These are phyloP conservation scores for Sporothrix mexicana DNA, from an alignment of 2,329 filamentous ascomycete genomes.

Conservation along the genomic window DNA sequence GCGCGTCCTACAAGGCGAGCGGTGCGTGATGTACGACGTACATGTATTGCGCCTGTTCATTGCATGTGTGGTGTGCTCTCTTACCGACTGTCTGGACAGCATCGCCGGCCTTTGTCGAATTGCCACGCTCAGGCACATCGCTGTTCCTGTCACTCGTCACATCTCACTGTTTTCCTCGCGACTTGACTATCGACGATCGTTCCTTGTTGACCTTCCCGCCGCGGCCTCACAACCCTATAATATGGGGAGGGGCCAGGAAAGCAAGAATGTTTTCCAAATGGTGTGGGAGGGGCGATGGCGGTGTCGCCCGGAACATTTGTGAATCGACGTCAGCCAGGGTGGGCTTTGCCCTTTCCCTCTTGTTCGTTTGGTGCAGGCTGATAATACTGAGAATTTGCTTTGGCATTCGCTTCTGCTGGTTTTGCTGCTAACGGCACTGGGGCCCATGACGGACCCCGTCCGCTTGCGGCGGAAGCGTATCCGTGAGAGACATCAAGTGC, in stretches of 20 bases:
- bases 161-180: constrained; percentile 28
- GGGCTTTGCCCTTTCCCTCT: not conserved
- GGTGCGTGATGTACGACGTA: constrained; percentile 14
- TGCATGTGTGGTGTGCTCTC: not conserved
- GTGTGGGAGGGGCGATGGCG: constrained; percentile 14
- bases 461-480: constrained; percentile 24
- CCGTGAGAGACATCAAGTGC: constrained; percentile 4
- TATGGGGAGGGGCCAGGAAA: constrained; percentile 17
- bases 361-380: not conserved
- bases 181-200: constrained; percentile 27
- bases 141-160: constrained; percentile 28
- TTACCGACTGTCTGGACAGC: constrained; percentile 25
- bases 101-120: not conserved
- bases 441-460: not conserved
- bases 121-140: not conserved
- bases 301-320: not conserved
- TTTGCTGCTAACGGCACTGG: constrained; percentile 23
- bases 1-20: constrained; percentile 24
- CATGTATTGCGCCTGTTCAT: not conserved
- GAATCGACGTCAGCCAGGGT: not conserved
- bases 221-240: constrained; percentile 23
- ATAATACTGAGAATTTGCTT: too few relatives aligned
- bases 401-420: not conserved
- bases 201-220: not conserved
- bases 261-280: too few relatives aligned